These are phyloP conservation scores for Phaeosphaeriaceae sp. DNA, from an alignment of 2,329 filamentous ascomycete species.

Conservation along the genomic window DNA sequence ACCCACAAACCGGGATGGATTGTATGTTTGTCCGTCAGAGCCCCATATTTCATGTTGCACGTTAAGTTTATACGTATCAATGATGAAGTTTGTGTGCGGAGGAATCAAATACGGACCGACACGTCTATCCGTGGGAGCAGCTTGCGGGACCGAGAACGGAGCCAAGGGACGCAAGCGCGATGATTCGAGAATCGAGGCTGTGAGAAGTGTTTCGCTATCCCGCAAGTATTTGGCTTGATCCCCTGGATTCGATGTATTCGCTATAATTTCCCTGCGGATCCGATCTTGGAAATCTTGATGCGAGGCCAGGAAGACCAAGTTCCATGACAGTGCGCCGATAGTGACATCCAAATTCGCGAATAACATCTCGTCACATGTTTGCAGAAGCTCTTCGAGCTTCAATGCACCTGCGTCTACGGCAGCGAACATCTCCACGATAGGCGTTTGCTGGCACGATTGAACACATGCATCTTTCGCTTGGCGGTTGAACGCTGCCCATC, in stretches of 20 bases:
- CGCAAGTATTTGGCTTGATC: too few relatives aligned
- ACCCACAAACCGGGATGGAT: slow-evolving; percentile 29
- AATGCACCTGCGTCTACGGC: not conserved
- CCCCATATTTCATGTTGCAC: slow-evolving; percentile 50
- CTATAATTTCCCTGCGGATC: slow-evolving; percentile 29
- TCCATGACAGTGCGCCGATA: slow-evolving; percentile 52
- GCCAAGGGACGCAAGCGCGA: slow-evolving; percentile 42
- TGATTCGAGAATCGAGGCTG: slow-evolving; percentile 49
- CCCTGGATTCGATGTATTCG: too few relatives aligned
- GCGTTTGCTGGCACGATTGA: too few relatives aligned
- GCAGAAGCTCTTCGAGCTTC: slow-evolving; percentile 27
- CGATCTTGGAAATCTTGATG: slow-evolving; percentile 37
- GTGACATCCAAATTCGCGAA: slow-evolving; percentile 59
- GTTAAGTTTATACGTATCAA: slow-evolving; percentile 55
- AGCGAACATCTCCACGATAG: too few relatives aligned
- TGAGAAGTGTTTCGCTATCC: too few relatives aligned
- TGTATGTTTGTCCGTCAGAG: slow-evolving; percentile 41
- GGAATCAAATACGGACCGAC: not conserved
- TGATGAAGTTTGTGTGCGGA: slow-evolving; percentile 47
- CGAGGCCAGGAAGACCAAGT: slow-evolving; percentile 49
- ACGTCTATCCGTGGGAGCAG: slow-evolving; percentile 41
- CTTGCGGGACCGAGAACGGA: slow-evolving; percentile 52
- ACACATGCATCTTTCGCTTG: too few relatives aligned
- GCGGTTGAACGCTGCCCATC: too few relatives aligned
- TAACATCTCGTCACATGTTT: slow-evolving; percentile 55